Base-by-base conservation (phyloP, 108 stramenopile genomes). In the Skeletonema potamos region DNA sequence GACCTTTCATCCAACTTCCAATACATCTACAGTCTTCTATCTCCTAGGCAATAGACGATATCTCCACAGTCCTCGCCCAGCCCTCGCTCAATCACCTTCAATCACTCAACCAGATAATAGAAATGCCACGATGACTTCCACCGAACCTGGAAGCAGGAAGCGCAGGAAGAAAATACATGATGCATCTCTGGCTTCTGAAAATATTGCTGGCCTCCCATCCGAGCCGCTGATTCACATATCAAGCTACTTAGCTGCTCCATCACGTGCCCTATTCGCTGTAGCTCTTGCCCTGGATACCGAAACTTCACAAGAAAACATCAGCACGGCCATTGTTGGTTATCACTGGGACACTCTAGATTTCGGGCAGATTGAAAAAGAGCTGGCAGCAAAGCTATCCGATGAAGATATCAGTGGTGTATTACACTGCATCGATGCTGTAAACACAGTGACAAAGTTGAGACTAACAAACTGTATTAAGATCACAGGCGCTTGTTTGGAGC, bases 301-400 rank as follows among this genome's bases (percentile, higher is more conserved):
- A 15, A 5, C 3, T 1, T 46, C 18, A 18, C n/a, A 17, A 18
- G 44, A 46, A 17, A 18, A 5, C 17, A 18, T 3, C 12, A 6
- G 9, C 3, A 17, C 18, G 4, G 44, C 17, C 3, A 46, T 46
- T 18, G 44, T 18, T 46, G 44, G 44, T 28, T 15, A 15, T 58
- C 58, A 33, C 15, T 58, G 24, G 58, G 58, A 58, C n/a, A 29
- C 15, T 33, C 58, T 58, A 20, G 58, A 58, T 20, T 58, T 58
- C 3, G 27, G 58, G 0, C 26, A 15, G 0, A n/a, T 58, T 7
- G 58, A 58, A 12, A 26, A 58, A 28, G 27, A 58, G 0, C 58
- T 28, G 2, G 58, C 58, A 5, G 12, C 58, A 17, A 58, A 58
- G 7, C 58, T 58, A 15, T 26, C 24, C 2, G 58, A 58, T 58